Evolutionary conservation across 352 stramenopile species (phyloP).

Genomic region (Globisporangium parvum): DNA sequence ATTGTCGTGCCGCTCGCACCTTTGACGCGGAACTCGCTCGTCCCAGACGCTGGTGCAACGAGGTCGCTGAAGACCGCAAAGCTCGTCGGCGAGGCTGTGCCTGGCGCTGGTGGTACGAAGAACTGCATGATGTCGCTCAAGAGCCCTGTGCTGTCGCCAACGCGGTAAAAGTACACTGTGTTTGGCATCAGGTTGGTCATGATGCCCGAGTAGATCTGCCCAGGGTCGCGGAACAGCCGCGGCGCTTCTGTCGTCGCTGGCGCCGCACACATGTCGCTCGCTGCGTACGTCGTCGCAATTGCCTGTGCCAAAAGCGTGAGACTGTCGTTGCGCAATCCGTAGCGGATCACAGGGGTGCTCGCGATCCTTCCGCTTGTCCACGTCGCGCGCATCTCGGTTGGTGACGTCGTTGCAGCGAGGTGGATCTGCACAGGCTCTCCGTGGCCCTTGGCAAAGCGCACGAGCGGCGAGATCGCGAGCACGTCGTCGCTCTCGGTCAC

Average conservation of each 20-base stretch:
- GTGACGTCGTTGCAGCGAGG: constrained; percentile 4
- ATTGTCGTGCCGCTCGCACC: constrained; percentile 12
- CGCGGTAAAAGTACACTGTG: constrained; percentile 14
- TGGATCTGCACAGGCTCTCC: constrained; percentile 29
- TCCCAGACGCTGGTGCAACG: constrained; percentile 13
- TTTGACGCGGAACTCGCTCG: constrained; percentile 11
- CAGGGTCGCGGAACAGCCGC: constrained; percentile 10
- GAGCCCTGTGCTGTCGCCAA: constrained; percentile 6
- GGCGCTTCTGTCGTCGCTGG: constrained; percentile 10
- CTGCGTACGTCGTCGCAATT: constrained; percentile 8
- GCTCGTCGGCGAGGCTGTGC: constrained; percentile 12
- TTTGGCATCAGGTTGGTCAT: constrained; percentile 11
- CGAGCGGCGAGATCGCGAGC: constrained; percentile 23
- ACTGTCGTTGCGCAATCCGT: constrained; percentile 19
- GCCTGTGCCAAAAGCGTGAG: constrained; percentile 10
- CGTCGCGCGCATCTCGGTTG: constrained; percentile 40
- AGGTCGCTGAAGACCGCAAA: constrained; percentile 62
- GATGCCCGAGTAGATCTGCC: constrained; percentile 10
- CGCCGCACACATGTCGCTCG: constrained; percentile 12
- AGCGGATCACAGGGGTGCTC: constrained; percentile 26
- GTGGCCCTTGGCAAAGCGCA: constrained; percentile 29
- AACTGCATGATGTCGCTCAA: constrained; percentile 15
- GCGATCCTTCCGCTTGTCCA: constrained; percentile 41
- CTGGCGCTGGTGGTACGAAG: constrained; percentile 8
- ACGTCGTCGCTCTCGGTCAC: constrained; percentile 22